Evolutionary conservation across 495 filamentous ascomycete genomes (phyloP).

Genomic region (Trichoderma erinaceum): DNA sequence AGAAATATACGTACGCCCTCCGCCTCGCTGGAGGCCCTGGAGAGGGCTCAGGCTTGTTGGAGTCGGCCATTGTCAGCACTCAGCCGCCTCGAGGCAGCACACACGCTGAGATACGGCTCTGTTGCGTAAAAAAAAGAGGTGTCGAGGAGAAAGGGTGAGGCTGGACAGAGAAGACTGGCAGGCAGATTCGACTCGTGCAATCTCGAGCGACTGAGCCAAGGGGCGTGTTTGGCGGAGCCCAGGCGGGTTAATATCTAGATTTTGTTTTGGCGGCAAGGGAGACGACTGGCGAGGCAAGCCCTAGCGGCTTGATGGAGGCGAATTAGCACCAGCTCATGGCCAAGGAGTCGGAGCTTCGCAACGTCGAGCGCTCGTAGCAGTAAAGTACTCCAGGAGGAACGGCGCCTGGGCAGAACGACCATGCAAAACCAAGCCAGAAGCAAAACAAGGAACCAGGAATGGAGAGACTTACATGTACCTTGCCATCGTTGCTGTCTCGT

Average conservation of each 20-base stretch:
- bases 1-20: constrained; percentile 14
- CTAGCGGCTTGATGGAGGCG: not conserved
- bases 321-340: constrained; percentile 3
- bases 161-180: not conserved
- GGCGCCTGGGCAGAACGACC: not conserved
- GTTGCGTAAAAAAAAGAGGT: not conserved
- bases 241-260: not conserved
- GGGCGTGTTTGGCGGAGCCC: not conserved
- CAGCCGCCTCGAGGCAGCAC: constrained; percentile 11
- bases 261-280: not conserved
- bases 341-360: not conserved
- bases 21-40: not conserved
- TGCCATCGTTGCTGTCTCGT: not conserved
- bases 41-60: not conserved
- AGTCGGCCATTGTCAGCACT: constrained; percentile 9
- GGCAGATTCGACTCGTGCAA: not conserved
- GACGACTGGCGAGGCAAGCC: not conserved
- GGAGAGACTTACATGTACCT: not conserved
- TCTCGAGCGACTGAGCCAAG: not conserved
- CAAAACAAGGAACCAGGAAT: not conserved
- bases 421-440: not conserved
- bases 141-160: not conserved
- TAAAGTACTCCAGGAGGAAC: not conserved
- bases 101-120: not conserved
- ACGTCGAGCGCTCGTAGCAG: not conserved